Evolutionary conservation across 2,329 filamentous ascomycete species (phyloP).

Genomic region (Neopestalotiopsis sp.): DNA sequence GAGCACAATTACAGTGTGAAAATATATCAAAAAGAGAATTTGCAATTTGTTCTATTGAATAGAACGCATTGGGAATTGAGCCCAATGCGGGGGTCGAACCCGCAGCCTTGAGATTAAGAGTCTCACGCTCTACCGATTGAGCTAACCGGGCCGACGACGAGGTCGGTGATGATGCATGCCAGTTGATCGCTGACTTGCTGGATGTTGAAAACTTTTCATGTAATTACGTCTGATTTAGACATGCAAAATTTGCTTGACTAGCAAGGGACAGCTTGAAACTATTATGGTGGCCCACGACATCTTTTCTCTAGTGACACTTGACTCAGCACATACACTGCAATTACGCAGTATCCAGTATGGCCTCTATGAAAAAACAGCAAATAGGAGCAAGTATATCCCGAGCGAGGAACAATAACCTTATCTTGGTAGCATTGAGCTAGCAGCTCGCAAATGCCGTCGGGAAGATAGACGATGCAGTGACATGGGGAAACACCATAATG

Average conservation of each 20-base stretch:
- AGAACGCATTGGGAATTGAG: conserved; percentile 39
- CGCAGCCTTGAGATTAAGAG: conserved; percentile 54
- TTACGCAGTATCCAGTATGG: too few relatives aligned
- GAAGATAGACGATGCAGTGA: neutral
- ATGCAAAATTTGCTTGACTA: too few relatives aligned
- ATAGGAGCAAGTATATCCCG: neutral
- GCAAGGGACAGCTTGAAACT: too few relatives aligned
- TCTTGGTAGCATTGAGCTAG: neutral
- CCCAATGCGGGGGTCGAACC: conserved; percentile 48
- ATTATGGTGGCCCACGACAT: too few relatives aligned
- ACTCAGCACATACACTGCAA: too few relatives aligned
- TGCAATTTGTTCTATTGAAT: neutral
- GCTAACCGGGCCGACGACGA: conserved; percentile 53
- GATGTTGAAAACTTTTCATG: too few relatives aligned
- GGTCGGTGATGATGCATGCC: too few relatives aligned
- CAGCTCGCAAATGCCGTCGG: neutral
- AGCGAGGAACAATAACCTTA: neutral
- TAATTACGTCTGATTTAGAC: too few relatives aligned
- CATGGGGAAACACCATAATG: neutral
- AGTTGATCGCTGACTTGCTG: too few relatives aligned
- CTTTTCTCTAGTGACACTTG: too few relatives aligned
- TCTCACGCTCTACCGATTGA: conserved; percentile 75
- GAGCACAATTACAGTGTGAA: too few relatives aligned
- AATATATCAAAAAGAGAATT: neutral
- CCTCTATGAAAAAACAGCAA: neutral